A percentile compares a stretch with the other conserved stretches of the same genome.
phyloP scores from a whole-genome alignment of 352 stramenopile species.

The Thraustotheca clavata region DNA sequence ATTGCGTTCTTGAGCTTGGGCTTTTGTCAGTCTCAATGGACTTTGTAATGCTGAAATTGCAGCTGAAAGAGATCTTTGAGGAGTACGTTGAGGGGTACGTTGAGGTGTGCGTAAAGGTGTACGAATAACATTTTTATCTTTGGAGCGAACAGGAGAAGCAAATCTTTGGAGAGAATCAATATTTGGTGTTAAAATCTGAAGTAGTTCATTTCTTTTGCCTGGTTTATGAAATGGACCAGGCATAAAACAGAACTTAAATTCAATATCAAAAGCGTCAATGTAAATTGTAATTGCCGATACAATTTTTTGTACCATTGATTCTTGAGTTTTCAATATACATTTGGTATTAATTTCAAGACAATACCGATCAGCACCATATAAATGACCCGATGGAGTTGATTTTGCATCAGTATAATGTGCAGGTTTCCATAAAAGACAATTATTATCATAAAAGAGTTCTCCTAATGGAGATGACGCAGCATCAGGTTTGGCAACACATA shows the following conservation, averaged over 20 bases:
- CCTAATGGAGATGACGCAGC: background rate
- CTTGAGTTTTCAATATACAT: background rate
- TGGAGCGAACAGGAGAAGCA: background rate
- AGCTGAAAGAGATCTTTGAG: background rate
- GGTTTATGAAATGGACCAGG: conserved; percentile 14
- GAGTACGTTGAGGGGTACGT: background rate
- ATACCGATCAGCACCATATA: conserved; percentile 19
- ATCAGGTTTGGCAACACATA: conserved; percentile 1
- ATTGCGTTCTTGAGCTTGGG: background rate
- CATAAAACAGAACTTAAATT: conserved; percentile 19
- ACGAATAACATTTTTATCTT: too few relatives aligned
- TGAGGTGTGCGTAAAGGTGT: background rate
- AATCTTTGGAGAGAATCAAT: background rate
- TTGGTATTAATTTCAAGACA: background rate
- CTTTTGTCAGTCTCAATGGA: background rate
- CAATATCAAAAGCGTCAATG: background rate
- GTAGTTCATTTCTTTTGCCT: conserved; percentile 5
- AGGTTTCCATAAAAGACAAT: background rate
- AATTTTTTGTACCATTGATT: conserved; percentile 6
- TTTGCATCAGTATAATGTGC: conserved; percentile 7
- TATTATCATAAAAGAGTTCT: conserved; percentile 1
- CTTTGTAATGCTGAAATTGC: background rate
- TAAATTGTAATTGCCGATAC: conserved; percentile 8
- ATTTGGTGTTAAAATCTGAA: background rate
- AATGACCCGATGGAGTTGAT: background rate